phyloP scores from a whole-genome alignment of 2,329 filamentous ascomycete species.

The Sporothrix protearum region DNA sequence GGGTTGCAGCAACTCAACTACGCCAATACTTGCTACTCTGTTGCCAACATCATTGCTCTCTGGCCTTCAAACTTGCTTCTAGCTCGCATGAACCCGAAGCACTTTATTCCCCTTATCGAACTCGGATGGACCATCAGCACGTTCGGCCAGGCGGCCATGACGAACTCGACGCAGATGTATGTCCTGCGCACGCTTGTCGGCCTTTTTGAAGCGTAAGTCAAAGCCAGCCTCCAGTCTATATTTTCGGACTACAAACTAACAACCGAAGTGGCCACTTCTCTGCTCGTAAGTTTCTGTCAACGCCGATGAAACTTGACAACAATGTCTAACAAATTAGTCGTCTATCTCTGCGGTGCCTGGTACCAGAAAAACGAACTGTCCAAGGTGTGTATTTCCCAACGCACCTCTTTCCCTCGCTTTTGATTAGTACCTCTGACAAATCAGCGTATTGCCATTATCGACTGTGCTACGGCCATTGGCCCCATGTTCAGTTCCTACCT shows the following conservation, averaged over 20 bases:
- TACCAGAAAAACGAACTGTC: conserved; percentile 25
- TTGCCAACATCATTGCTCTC: conserved; percentile 25
- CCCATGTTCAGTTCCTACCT: conserved; percentile 35
- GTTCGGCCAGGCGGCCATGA: conserved; percentile 23
- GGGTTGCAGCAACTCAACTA: conserved; percentile 25
- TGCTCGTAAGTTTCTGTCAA: conserved; percentile 10
- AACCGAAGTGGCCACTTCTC: conserved; percentile 25
- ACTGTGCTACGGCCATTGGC: conserved; percentile 27
- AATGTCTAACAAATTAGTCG: conserved; percentile 10
- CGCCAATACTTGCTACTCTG: conserved; percentile 18
- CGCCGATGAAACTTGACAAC: not conserved
- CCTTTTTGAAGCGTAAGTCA: conserved; percentile 25
- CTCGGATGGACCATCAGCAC: conserved; percentile 27
- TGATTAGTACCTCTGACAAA: not conserved
- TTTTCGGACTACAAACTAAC: not conserved
- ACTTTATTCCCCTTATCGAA: conserved; percentile 25
- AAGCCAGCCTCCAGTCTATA: not conserved
- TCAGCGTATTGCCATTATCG: conserved; percentile 24
- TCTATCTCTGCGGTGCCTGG: conserved; percentile 25
- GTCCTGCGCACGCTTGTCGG: conserved; percentile 19
- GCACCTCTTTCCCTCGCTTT: not conserved
- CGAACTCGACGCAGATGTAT: conserved; percentile 25
- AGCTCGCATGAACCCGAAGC: conserved; percentile 20
- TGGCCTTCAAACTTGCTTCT: conserved; percentile 19
- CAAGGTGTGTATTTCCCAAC: not conserved